phyloP scores from a whole-genome alignment of 805 yeast genomes.

The Debaryomyces hansenii region DNA sequence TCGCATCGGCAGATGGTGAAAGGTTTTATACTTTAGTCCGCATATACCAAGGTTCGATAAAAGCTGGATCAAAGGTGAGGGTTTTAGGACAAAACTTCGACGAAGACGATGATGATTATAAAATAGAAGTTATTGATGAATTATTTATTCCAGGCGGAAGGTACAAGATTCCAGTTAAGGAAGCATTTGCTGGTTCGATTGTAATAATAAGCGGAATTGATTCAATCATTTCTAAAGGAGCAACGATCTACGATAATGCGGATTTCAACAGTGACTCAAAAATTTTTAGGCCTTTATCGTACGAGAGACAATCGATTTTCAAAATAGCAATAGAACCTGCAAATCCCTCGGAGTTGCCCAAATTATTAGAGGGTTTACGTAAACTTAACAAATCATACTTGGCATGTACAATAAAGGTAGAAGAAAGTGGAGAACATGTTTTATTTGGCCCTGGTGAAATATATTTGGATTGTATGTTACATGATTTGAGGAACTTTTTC shows the following conservation, averaged over 20 bases:
- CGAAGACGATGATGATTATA: conserved; percentile 54
- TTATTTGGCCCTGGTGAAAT: conserved; percentile 84
- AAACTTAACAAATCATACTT: conserved; percentile 62
- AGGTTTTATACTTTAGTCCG: conserved; percentile 60
- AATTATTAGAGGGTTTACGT: conserved; percentile 67
- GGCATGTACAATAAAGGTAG: conserved; percentile 67
- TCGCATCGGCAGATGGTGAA: conserved; percentile 54
- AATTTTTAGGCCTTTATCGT: conserved; percentile 41
- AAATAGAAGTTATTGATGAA: conserved; percentile 38
- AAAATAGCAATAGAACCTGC: conserved; percentile 84
- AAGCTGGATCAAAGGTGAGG: conserved; percentile 45
- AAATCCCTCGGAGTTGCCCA: conserved; percentile 75
- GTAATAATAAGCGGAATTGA: conserved; percentile 69
- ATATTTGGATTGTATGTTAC: conserved; percentile 78
- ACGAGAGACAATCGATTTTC: conserved; percentile 57
- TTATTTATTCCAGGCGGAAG: conserved; percentile 67
- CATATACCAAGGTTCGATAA: conserved; percentile 60
- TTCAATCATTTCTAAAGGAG: conserved; percentile 55
- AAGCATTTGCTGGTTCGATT: conserved; percentile 64
- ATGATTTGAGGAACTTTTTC: conserved; percentile 67
- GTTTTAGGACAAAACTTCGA: conserved; percentile 57
- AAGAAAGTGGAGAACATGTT: conserved; percentile 86
- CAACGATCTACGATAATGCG: conserved; percentile 47
- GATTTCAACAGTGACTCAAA: conserved; percentile 12
- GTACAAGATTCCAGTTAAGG: conserved; percentile 55